Base-by-base conservation (phyloP, 441 rosid species). In the Erysimum cheiri region DNA sequence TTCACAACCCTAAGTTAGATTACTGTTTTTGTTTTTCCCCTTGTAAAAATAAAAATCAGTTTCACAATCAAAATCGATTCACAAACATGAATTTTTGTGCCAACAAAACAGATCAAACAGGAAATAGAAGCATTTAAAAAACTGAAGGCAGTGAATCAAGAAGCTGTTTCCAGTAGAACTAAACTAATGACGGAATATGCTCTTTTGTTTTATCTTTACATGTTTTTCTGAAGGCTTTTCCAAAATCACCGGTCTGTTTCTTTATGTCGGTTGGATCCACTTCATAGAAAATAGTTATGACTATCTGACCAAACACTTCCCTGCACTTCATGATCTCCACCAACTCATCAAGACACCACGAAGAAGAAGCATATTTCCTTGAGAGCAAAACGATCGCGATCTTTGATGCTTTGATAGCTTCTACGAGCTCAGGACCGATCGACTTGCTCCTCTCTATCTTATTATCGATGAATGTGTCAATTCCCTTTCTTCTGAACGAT, bases 341-440 rank as follows among this genome's bases (percentile, higher is more conserved):
- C 14, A 49, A 49, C 0, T 49, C 54, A 49, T 49, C 31, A 49
- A 49, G 54, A 24, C 54, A 49, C 54, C 54, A 49, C 0, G 55
- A 49, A 0, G 55, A 49, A 24, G 61, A 57, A 57, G 61, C 43
- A 11, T 57, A 57, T 1, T 57, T 57, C 8, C 0, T 36, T 0
- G 61, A 57, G 9, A 57, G 29, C 31, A 57, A 35, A n/a, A 57
- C 31, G 0, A 57, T 57, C 3, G 4, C 7, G 0, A 57, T 57
- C 31, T 12, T 57, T 0, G 61, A 57, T 36, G 44, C 44, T 57
- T 0, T 57, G 0, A 57, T 57, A 3, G 61, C 44, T 17, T 36
- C 15, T 19, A 0, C 0, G 3, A 57, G 61, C 6, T 57, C 44
- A 17, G 31, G 44, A 19, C 61, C 11, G 0, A 57, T 19, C 0